Evolutionary conservation across 2,329 filamentous ascomycete genomes (phyloP).

Genomic region (Ceratocystis lukuohia): DNA sequence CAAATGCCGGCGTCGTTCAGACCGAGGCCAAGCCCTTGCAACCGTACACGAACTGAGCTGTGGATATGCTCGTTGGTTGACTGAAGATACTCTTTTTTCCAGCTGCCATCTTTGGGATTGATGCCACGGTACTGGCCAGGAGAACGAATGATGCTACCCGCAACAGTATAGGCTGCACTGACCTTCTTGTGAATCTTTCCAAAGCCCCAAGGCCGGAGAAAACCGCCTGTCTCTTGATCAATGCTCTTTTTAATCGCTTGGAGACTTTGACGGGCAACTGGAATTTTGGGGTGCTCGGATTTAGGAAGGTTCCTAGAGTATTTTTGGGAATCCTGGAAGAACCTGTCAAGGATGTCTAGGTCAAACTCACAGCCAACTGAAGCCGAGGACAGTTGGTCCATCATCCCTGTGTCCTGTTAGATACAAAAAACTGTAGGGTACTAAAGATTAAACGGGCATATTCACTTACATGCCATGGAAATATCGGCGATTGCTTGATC

Average conservation of each 20-base stretch:
- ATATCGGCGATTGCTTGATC: constrained; percentile 33
- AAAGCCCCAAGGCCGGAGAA: constrained; percentile 35
- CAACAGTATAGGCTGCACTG: constrained; percentile 32
- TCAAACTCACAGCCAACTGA: constrained; percentile 40
- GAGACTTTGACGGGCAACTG: constrained; percentile 31
- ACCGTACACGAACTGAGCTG: constrained; percentile 39
- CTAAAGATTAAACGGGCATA: not conserved
- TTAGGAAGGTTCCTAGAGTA: constrained; percentile 28
- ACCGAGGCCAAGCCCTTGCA: constrained; percentile 37
- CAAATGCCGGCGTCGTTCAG: constrained; percentile 37
- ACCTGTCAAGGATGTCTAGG: constrained; percentile 26
- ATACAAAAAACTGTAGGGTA: not conserved
- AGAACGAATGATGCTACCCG: constrained; percentile 32
- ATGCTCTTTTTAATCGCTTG: not conserved
- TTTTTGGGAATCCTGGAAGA: constrained; percentile 20
- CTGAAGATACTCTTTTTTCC: constrained; percentile 30
- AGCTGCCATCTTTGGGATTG: constrained; percentile 30
- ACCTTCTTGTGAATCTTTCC: constrained; percentile 32
- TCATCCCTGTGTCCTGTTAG: constrained; percentile 34
- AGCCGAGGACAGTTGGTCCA: constrained; percentile 35
- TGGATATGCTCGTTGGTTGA: constrained; percentile 44
- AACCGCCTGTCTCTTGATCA: not conserved
- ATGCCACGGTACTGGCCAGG: constrained; percentile 37
- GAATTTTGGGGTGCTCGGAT: constrained; percentile 37
- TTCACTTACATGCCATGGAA: constrained; percentile 29